Evolutionary conservation across 1,284 basidiomycete genomes (phyloP), one percentile per base, ranked within the genome.

Genomic region (Rhizopogon parksii): DNA sequence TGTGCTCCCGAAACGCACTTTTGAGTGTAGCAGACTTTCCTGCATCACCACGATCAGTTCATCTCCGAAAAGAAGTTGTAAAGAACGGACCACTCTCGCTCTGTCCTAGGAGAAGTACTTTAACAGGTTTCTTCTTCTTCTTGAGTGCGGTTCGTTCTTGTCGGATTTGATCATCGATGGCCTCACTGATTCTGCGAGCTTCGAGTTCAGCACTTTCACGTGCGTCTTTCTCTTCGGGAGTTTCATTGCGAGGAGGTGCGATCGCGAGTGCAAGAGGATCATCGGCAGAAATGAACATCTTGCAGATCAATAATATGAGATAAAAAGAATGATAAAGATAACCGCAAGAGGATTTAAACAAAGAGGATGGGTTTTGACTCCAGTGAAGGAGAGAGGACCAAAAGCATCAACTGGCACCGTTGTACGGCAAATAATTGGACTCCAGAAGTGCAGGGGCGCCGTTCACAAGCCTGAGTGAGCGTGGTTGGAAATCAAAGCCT

Each of bases 121-220:
- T 80, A 55, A 85, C 75, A 0, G 79, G 75, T 56, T 71, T 74
- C 65, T 73, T 78, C 58, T 71, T 78, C 68, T 74, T 82, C 68
- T 72, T 82, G 52, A 78, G 66, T 0, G 67, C 71, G 12, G 72
- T 70, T 55, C 68, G 73, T 58, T 85, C 83, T 43, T 68, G 71
- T 42, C 75, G 72, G 38, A 88, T 67, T 61, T 79, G 76, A 51
- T 82, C 82, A 70, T 88, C 85, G 56, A 88, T 88, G 53, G 77
- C 74, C 42, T 84, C 81, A 62, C 79, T 85, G 39, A 70, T 69
- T 51, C 72, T 71, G 59, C 75, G 75, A 0, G 83, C 84, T 53
- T 82, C 77, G 0, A 74, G 73, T 61, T 88, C 85, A 6, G 73
- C 72, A 24, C 66, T 68, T 56, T 82, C 77, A 27, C 85, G 70